Percentiles rank a stretch among this genome's conserved stretches.
These are phyloP conservation scores for Neolentinus lepideus DNA, from an alignment of 1,284 basidiomycete species.

Conservation along the genomic window DNA sequence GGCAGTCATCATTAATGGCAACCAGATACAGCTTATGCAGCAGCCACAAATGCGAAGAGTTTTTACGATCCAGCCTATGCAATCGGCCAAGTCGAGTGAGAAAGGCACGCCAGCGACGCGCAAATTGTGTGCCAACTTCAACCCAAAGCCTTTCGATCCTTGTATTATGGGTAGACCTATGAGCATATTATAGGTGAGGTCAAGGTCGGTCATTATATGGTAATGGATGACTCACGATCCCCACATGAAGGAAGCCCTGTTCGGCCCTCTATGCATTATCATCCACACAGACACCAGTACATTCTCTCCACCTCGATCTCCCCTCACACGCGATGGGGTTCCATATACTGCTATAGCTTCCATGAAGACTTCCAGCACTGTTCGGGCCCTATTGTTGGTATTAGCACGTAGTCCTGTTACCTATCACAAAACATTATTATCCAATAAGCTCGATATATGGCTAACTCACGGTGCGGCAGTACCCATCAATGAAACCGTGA, in stretches of 20 bases:
- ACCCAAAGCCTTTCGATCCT: conserved; percentile 30
- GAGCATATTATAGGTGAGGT: too few species aligned
- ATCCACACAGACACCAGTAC: conserved; percentile 17
- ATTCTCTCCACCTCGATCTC: conserved; percentile 23
- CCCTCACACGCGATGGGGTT: conserved; percentile 17
- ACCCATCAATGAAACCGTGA: conserved; percentile 40
- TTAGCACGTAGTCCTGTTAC: conserved; percentile 26
- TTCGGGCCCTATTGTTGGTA: conserved; percentile 30
- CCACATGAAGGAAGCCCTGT: conserved; percentile 22
- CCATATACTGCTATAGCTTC: conserved; percentile 14
- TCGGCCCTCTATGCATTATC: conserved; percentile 14
- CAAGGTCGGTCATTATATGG: too few species aligned
- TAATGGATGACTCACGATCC: conserved; percentile 20
- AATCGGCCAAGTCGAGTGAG: conserved; percentile 27
- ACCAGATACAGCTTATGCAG: conserved; percentile 33
- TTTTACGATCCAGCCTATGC: conserved; percentile 23
- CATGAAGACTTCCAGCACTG: conserved; percentile 28
- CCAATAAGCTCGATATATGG: too few species aligned
- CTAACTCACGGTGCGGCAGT: conserved; percentile 26
- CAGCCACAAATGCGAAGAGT: conserved; percentile 33
- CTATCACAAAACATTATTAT: too few species aligned
- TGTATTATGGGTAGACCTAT: conserved; percentile 19
- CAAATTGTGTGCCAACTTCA: conserved; percentile 30
- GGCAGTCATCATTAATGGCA: conserved; percentile 30
- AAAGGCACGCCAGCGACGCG: conserved; percentile 30